These are phyloP conservation scores for Colletotrichum tabaci DNA, from an alignment of 2,329 filamentous ascomycete genomes.

Conservation along the genomic window DNA sequence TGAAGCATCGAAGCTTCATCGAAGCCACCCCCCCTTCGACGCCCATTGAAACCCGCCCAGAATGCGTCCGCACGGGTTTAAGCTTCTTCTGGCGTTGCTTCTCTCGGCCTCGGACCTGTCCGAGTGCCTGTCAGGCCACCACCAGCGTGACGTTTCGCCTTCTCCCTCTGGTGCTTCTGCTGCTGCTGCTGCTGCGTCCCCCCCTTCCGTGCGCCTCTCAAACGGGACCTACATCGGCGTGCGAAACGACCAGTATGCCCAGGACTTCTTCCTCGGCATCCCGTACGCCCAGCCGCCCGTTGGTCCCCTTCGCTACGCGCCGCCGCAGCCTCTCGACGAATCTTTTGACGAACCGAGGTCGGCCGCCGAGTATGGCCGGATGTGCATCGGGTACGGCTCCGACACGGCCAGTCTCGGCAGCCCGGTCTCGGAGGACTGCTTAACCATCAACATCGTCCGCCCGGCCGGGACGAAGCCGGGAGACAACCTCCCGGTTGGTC, in stretches of 20 bases:
- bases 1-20: constrained; percentile 1
- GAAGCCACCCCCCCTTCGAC: constrained; percentile 3
- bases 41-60: constrained; percentile 20
- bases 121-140: constrained; percentile 18
- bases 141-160: constrained; percentile 21
- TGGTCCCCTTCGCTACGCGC: constrained; percentile 70
- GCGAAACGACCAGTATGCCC: constrained; percentile 56
- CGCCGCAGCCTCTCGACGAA: constrained; percentile 66
- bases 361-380: constrained; percentile 62
- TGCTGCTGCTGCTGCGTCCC: no score
- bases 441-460: constrained; percentile 65
- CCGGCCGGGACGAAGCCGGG: constrained; percentile 58
- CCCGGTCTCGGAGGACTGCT: constrained; percentile 68
- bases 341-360: constrained; percentile 60
- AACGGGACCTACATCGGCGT: constrained; percentile 58
- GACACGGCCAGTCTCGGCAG: constrained; percentile 47
- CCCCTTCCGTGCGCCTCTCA: constrained; percentile 24
- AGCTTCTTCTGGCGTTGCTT: constrained; percentile 36
- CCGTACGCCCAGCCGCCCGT: constrained; percentile 75
- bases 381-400: constrained; percentile 66
- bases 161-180: neutral
- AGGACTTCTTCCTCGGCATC: constrained; percentile 74
- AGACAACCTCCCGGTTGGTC: constrained; percentile 67
- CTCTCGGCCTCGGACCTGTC: constrained; percentile 25
- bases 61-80: constrained; percentile 32